A percentile compares a stretch with the other conserved stretches of the same genome.
Conservation (phyloP, 2,329 filamentous ascomycete species). For the Hansfordia pulvinata region DNA sequence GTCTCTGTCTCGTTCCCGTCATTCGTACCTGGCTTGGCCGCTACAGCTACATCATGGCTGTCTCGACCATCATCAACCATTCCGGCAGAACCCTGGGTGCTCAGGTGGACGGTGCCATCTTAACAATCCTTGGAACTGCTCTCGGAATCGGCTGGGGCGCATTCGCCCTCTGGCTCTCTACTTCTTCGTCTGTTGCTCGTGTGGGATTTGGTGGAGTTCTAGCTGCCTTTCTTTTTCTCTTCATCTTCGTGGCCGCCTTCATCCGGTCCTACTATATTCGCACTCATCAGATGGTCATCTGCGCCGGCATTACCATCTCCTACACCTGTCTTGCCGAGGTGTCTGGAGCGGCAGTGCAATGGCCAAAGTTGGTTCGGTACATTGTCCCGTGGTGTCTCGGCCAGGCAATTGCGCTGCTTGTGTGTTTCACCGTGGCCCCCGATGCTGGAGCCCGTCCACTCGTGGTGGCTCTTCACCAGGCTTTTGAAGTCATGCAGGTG, state of each 20-base stretch:
- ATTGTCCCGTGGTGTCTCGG: constrained; percentile 42
- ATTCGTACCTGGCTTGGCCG: constrained; percentile 35
- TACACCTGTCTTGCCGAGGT: constrained; percentile 39
- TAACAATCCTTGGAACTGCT: constrained; percentile 38
- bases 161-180: constrained; percentile 38
- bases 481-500: constrained; percentile 32
- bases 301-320: constrained; percentile 39
- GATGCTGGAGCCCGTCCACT: constrained; percentile 41
- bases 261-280: constrained; percentile 41
- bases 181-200: constrained; percentile 28
- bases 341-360: constrained; percentile 24
- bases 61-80: constrained; percentile 45
- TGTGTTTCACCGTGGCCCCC: constrained; percentile 34
- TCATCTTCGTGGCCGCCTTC: constrained; percentile 36
- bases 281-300: constrained; percentile 39
- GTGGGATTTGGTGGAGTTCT: constrained; percentile 39
- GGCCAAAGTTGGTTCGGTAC: constrained; percentile 36
- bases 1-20: constrained; percentile 36
- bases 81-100: constrained; percentile 40
- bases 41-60: constrained; percentile 39
- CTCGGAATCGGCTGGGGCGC: constrained; percentile 41
- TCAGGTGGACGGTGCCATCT: constrained; percentile 39
- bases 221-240: constrained; percentile 38
- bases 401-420: constrained; percentile 34
- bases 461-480: constrained; percentile 29